These are phyloP conservation scores for Zygosaccharomyces rouxii DNA, from an alignment of 805 yeast genomes.

Conservation along the genomic window DNA sequence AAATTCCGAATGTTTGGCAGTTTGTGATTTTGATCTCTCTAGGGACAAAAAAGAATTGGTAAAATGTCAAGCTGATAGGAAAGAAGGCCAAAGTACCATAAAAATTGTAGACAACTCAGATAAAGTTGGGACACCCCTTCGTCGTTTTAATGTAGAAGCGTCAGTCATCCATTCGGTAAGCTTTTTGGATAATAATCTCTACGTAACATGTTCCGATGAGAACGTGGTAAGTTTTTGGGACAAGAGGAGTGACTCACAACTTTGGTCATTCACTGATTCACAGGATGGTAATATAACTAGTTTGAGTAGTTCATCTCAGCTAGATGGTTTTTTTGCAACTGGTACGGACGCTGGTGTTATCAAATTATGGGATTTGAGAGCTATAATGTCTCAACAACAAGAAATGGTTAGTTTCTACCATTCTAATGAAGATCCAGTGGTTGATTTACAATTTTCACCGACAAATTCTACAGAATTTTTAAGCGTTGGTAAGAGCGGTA, in stretches of 20 bases:
- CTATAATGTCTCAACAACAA: constrained; percentile 27
- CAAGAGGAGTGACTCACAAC: constrained; percentile 25
- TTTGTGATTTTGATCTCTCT: constrained; percentile 32
- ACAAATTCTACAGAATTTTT: constrained; percentile 31
- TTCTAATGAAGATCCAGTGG: constrained; percentile 33
- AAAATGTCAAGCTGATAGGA: constrained; percentile 29
- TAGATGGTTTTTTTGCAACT: constrained; percentile 30
- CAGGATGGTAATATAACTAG: constrained; percentile 29
- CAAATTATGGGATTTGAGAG: constrained; percentile 35
- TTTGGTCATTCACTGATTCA: constrained; percentile 25
- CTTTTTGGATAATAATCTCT: constrained; percentile 31
- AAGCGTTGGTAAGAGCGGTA: constrained; percentile 33
- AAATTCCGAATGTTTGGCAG: constrained; percentile 20
- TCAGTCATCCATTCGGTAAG: constrained; percentile 31
- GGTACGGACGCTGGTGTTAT: constrained; percentile 33
- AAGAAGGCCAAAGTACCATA: constrained; percentile 29
- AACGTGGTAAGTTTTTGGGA: constrained; percentile 34
- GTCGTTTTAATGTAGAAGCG: constrained; percentile 30
- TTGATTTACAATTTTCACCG: constrained; percentile 30
- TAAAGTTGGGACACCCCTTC: constrained; percentile 29
- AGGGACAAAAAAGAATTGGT: constrained; percentile 28
- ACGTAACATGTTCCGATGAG: constrained; percentile 34
- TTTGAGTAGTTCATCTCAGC: constrained; percentile 29
- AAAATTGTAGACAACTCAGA: constrained; percentile 33
- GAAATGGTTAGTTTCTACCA: constrained; percentile 29